phyloP scores from a whole-genome alignment of 169 alveolate genomes.

The Plasmodium sp. region DNA sequence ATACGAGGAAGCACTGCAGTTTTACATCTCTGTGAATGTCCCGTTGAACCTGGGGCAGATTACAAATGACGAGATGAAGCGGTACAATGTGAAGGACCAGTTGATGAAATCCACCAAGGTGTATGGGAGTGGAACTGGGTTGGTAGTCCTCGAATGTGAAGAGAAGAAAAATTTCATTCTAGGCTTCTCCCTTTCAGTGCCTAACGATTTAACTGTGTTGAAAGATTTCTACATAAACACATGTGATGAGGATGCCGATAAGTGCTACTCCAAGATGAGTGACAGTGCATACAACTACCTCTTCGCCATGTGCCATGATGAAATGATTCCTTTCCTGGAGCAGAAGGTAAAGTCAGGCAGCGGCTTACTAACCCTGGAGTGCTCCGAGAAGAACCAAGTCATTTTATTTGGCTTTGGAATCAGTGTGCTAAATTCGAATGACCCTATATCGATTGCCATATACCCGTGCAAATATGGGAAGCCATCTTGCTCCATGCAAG shows the following conservation, averaged over 20 bases:
- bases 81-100: slow-evolving; percentile 37
- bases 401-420: slow-evolving; percentile 71
- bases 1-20: slow-evolving; percentile 53
- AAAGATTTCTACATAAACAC: slow-evolving; percentile 47
- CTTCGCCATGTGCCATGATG: slow-evolving; percentile 71
- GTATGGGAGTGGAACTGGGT: slow-evolving; percentile 45
- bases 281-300: slow-evolving; percentile 43
- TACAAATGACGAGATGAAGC: slow-evolving; percentile 43
- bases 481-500: slow-evolving; percentile 69
- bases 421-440: slow-evolving; percentile 62
- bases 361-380: slow-evolving; percentile 51
- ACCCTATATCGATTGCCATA: slow-evolving; percentile 45
- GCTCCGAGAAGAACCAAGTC: slow-evolving; percentile 56
- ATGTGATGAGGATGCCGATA: slow-evolving; percentile 61
- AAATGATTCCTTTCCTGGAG: slow-evolving; percentile 47
- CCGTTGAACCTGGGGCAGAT: slow-evolving; percentile 29
- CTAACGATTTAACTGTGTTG: slow-evolving; percentile 53
- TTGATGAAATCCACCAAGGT: slow-evolving; percentile 29
- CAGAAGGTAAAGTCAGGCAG: slow-evolving; percentile 60
- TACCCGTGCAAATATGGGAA: slow-evolving; percentile 70
- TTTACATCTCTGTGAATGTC: slow-evolving; percentile 44
- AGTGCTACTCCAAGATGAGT: slow-evolving; percentile 67
- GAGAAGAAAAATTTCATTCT: slow-evolving; percentile 59
- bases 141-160: slow-evolving; percentile 66
- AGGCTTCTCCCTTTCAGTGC: slow-evolving; percentile 63